phyloP scores from a whole-genome alignment of 1,139 yeast genomes.

The Blastobotrys aristatus region DNA sequence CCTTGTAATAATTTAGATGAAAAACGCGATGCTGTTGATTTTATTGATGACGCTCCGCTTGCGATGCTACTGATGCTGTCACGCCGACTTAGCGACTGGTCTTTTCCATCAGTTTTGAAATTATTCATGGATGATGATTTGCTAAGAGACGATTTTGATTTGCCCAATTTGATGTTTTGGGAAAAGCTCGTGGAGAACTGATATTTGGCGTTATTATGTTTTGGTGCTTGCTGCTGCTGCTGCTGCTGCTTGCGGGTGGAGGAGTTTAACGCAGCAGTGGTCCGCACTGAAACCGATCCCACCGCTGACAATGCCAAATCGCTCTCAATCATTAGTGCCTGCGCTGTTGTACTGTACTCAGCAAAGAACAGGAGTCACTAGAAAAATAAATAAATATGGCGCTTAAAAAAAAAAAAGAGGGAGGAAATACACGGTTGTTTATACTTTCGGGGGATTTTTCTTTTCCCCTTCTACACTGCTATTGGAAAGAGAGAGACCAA shows the following conservation, averaged over 20 bases:
- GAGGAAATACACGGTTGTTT: not conserved
- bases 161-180: not conserved
- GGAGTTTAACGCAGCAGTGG: not conserved
- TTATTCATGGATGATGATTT: not conserved
- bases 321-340: not conserved
- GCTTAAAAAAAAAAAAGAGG: not conserved
- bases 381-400: not conserved
- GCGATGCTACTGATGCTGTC: not conserved
- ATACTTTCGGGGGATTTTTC: not conserved
- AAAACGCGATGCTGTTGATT: not conserved
- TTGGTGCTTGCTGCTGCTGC: no score
- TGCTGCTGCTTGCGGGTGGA: not conserved
- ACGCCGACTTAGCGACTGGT: not conserved
- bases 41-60: not conserved
- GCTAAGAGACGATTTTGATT: not conserved
- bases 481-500: not conserved
- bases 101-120: not conserved
- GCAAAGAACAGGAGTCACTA: not conserved
- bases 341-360: not conserved
- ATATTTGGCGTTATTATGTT: not conserved
- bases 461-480: not conserved
- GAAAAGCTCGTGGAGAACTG: not conserved
- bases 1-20: not conserved
- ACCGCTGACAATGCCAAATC: slow-evolving; percentile 1
- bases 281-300: not conserved